Evolutionary conservation across 2,329 filamentous ascomycete species (phyloP), one percentile per base, ranked within the genome.

Genomic region (Fusarium brachygibbosum): DNA sequence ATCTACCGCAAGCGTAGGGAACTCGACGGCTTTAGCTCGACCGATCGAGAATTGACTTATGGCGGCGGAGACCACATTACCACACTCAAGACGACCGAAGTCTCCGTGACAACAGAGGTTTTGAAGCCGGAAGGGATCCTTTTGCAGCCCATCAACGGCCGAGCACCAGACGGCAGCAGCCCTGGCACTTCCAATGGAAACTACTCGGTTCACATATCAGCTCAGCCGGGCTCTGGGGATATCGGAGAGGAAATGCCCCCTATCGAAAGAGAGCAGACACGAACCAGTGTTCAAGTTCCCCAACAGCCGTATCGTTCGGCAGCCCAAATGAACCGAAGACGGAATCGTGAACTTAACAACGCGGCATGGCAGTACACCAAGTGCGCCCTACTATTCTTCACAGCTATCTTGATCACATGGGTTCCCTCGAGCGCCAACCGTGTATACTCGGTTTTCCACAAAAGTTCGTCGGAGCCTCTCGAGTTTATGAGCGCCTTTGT

Each of bases 341-440:
- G 73, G 65, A 81, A 82, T 35, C 81, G 84, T 58, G 86, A 88
- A 58, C 82, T 87, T 21, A 89, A 86, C 75, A 89, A 84, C 35
- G 90, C 90, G 4, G 87, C 89, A 2, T 90, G 88, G 88, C 85
- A 87, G 2, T 93, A 93, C 75, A 87, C 90, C 58, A 91, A 91
- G 72, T 91, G 90, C 46, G 86, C 91, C 1, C 82, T 92, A 29
- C 83, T 93, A 11, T 92, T 93, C 83, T 93, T 93, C 78, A 84
- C 88, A 1, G 90, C 90, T 1, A 84, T 93, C 62, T 82, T 92
- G 51, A 85, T 93, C 28, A 92, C 91, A 8, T 93, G 91, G 91
- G 88, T 94, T 59, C 93, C 88, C 2, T 94, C 91, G 2, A 92
- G 90, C 23, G 86, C 91, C 63, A 96, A 97, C 77, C 86, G 93